These are phyloP conservation scores for Aspergillus sp. DNA, from an alignment of 2,329 filamentous ascomycete genomes.

Conservation along the genomic window DNA sequence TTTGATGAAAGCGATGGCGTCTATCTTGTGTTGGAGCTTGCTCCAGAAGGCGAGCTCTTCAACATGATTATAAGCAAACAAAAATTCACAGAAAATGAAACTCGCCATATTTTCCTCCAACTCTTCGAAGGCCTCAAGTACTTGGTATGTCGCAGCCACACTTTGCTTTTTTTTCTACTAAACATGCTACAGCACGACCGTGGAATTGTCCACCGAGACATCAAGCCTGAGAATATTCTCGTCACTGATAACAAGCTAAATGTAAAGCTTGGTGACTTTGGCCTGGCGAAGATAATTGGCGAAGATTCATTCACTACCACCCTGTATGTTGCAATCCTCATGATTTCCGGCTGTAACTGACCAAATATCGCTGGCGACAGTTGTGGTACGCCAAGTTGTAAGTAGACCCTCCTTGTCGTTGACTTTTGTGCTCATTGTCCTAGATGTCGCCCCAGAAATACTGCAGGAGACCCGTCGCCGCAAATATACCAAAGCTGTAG, in stretches of 20 bases:
- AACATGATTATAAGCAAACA: constrained; percentile 91
- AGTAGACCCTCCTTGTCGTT: constrained; percentile 32
- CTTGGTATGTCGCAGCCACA: constrained; percentile 65
- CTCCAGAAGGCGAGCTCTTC: constrained; percentile 91
- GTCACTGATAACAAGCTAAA: constrained; percentile 81
- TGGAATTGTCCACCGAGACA: constrained; percentile 95
- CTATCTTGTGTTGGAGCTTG: constrained; percentile 88
- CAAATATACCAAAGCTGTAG: constrained; percentile 92
- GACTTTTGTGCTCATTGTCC: constrained; percentile 19
- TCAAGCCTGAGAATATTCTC: constrained; percentile 96
- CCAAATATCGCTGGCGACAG: constrained; percentile 36
- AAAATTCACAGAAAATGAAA: constrained; percentile 82
- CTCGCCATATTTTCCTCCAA: constrained; percentile 85
- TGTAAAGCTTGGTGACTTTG: constrained; percentile 95
- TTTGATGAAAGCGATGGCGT: constrained; percentile 91
- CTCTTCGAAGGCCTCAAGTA: constrained; percentile 95
- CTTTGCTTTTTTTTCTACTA: constrained; percentile 6
- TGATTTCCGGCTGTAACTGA: neutral
- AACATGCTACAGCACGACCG: constrained; percentile 76
- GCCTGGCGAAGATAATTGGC: constrained; percentile 96
- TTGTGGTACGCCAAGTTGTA: constrained; percentile 89
- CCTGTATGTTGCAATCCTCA: constrained; percentile 56
- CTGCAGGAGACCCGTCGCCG: constrained; percentile 79
- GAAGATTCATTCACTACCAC: constrained; percentile 98
- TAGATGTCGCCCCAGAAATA: constrained; percentile 92